A percentile compares a stretch with the other conserved stretches of the same genome.
Evolutionary conservation across 495 filamentous ascomycete species (phyloP).

Genomic region (Penicillium fimorum): DNA sequence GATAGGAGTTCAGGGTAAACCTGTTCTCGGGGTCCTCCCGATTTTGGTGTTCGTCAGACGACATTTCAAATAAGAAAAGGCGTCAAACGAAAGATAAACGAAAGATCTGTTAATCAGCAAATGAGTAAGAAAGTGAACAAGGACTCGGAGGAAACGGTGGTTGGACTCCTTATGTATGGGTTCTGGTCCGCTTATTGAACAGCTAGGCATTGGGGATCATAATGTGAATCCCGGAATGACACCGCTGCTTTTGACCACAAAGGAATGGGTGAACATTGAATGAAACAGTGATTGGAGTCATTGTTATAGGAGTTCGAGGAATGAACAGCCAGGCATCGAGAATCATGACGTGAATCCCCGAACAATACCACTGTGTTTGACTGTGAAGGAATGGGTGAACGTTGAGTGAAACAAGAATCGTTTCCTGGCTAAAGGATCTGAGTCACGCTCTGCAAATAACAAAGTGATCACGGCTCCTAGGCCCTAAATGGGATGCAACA

Average conservation of each 20-base stretch:
- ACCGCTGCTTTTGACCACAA: neutral
- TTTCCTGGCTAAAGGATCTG: neutral
- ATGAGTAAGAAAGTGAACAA: neutral
- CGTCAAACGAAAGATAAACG: no score
- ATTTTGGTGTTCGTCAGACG: no score
- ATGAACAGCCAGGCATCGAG: no score
- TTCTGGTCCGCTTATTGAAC: neutral
- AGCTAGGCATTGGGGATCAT: neutral
- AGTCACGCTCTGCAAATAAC: neutral
- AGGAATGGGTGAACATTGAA: no score
- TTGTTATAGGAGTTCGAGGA: no score
- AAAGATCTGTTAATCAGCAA: no score
- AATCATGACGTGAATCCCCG: no score
- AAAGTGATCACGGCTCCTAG: neutral
- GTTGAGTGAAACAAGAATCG: neutral
- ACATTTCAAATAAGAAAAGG: no score
- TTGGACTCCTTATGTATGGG: neutral
- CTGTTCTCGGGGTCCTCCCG: neutral
- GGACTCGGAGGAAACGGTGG: neutral
- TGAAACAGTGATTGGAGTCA: no score
- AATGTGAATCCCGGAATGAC: neutral
- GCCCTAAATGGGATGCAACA: neutral
- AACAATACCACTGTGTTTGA: no score
- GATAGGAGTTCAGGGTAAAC: neutral
- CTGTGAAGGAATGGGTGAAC: neutral